Percentiles rank a stretch among this genome's conserved stretches.
Evolutionary conservation across 345 rosid genomes (phyloP).

Genomic region (Pseudoturritis turrita): DNA sequence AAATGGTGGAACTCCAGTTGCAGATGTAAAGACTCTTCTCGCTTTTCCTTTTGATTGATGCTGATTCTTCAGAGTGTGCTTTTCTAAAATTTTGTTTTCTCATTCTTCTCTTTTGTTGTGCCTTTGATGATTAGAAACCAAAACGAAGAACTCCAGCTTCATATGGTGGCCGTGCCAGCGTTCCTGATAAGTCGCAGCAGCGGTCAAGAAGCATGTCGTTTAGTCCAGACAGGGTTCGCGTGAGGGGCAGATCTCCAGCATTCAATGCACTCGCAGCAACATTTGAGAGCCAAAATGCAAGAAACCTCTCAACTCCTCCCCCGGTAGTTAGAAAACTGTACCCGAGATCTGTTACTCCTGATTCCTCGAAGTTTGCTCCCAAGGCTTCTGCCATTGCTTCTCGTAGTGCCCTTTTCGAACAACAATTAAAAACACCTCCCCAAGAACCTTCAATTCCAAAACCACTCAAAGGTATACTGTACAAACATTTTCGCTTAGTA

Average conservation of each 20-base stretch:
- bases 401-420: constrained; percentile 64
- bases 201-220: constrained; percentile 36
- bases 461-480: constrained; percentile 59
- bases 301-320: constrained; percentile 39
- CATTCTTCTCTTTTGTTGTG: neutral
- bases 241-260: constrained; percentile 36
- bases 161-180: constrained; percentile 79
- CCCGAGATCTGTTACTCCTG: constrained; percentile 90
- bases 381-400: constrained; percentile 73
- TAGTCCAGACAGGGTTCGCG: constrained; percentile 39
- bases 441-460: constrained; percentile 68
- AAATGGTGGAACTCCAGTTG: constrained; percentile 63
- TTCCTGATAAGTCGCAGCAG: constrained; percentile 34
- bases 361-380: constrained; percentile 53
- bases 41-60: neutral
- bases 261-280: constrained; percentile 39
- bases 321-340: constrained; percentile 66
- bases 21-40: constrained; percentile 53
- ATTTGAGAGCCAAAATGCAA: constrained; percentile 34
- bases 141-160: constrained; percentile 78
- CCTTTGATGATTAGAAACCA: constrained; percentile 56
- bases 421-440: constrained; percentile 51
- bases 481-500: neutral
- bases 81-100: constrained; percentile 2
- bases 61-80: neutral